phyloP scores from a whole-genome alignment of 208 protist genomes.

The Ichthyophonus hoferi region DNA sequence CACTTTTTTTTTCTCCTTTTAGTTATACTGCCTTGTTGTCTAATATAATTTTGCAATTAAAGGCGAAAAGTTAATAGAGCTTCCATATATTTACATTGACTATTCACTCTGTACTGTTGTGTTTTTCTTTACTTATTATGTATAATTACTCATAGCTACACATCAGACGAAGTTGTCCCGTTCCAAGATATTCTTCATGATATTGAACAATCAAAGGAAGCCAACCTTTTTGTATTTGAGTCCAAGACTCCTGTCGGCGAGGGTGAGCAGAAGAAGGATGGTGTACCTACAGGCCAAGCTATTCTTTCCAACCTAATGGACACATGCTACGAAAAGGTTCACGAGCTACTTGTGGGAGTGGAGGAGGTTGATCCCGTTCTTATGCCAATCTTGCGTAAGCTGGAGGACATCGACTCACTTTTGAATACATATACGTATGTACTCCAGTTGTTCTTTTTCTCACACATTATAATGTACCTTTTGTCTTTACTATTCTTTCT shows the following conservation, averaged over 20 bases:
- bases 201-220: not conserved
- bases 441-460: not conserved
- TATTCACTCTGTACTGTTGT: not conserved
- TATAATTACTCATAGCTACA: not conserved
- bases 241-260: not conserved
- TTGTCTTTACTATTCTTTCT: not conserved
- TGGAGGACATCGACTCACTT: not conserved
- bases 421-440: not conserved
- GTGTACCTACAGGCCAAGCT: not conserved
- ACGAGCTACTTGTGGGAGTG: not conserved
- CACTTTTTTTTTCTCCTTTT: no score
- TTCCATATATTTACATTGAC: not conserved
- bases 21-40: no score
- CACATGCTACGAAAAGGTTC: not conserved
- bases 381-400: not conserved
- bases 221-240: not conserved
- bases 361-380: not conserved
- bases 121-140: no score
- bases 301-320: not conserved
- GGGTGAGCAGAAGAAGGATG: not conserved
- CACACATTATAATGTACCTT: no score
- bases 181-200: not conserved
- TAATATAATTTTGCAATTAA: no score
- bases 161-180: not conserved
- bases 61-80: no score